These are phyloP conservation scores for Nicotiana tabacum DNA, from an alignment of 257 asterid genomes.

Conservation along the genomic window DNA sequence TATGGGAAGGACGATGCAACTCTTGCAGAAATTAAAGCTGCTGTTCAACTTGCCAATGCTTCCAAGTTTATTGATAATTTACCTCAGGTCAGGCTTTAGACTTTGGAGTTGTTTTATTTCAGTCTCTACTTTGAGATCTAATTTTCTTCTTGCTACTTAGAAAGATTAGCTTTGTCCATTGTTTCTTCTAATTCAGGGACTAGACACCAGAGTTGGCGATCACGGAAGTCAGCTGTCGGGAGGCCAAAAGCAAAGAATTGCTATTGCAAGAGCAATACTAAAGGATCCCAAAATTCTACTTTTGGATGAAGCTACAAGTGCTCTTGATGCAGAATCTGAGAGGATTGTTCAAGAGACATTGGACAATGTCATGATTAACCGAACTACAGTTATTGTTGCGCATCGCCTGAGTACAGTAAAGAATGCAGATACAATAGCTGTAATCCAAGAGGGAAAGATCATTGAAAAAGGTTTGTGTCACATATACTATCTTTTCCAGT, in stretches of 20 bases:
- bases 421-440: constrained; percentile 46
- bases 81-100: constrained; percentile 48
- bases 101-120: background rate
- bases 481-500: background rate
- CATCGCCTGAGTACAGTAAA: constrained; percentile 50
- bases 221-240: constrained; percentile 55
- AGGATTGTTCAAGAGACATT: constrained; percentile 45
- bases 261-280: constrained; percentile 53
- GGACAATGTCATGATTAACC: constrained; percentile 36
- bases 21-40: constrained; percentile 52
- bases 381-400: constrained; percentile 50
- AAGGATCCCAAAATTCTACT: constrained; percentile 47
- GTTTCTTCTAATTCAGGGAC: constrained; percentile 39
- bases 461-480: constrained; percentile 37
- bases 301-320: constrained; percentile 60
- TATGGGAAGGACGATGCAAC: constrained; percentile 76
- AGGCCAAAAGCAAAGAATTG: constrained; percentile 60
- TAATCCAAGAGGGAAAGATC: constrained; percentile 38
- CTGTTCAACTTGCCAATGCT: constrained; percentile 70
- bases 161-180: constrained; percentile 31
- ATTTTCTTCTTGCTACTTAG: background rate
- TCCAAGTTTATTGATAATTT: constrained; percentile 68
- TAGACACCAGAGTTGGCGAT: constrained; percentile 54
- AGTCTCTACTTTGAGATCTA: background rate
- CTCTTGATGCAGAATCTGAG: constrained; percentile 54